Base-by-base conservation (phyloP, 2,329 filamentous ascomycete genomes). In the Septoria linicola region DNA sequence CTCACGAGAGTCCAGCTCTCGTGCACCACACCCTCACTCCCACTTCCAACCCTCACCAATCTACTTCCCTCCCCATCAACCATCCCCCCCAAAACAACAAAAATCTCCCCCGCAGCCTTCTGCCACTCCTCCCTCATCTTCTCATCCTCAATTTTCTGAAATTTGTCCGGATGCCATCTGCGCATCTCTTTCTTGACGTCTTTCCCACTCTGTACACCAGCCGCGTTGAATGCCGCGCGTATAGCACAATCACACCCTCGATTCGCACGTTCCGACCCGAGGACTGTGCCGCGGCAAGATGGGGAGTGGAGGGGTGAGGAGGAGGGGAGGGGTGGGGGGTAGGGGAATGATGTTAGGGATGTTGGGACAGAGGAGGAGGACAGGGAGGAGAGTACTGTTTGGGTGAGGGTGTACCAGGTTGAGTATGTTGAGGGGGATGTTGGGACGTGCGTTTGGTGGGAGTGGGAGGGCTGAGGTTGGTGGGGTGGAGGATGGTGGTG, bases 71-170 rank as follows among this genome's bases (percentile, higher is more conserved):
- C 23, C 5, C 23, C 23, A 5, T 10, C 23, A 27, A 27, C 23
- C 51, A 59, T 51, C 5, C 25, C 48, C 16, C 41, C 42, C 27
- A 57, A 19, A 7, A 55, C 58, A 2, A 60, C 55, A 43, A 60
- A 60, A 4, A 60, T 14, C 48, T 58, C 55, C 21, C 21, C 19
- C n/a, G 58, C 58, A 39, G 49, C 55, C 13, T 35, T 35, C 40
- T 53, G 51, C 16, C 40, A 32, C 31, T 43, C 30, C 31, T 23
- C 39, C 14, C 45, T 45, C 40, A 25, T 25, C n/a, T 34, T 19
- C 25, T 19, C 40, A 17, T 52, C 43, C 11, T 19, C 27, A 30
- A 49, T 51, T 7, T 36, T 11, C 6, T 43, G 27, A 42, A 56
- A 58, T 31, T 48, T 53, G 19, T 58, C 55, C 16, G 55, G 55